Evolutionary conservation across 78 protist genomes (phyloP).

Genomic region (Isochrysis galbana): DNA sequence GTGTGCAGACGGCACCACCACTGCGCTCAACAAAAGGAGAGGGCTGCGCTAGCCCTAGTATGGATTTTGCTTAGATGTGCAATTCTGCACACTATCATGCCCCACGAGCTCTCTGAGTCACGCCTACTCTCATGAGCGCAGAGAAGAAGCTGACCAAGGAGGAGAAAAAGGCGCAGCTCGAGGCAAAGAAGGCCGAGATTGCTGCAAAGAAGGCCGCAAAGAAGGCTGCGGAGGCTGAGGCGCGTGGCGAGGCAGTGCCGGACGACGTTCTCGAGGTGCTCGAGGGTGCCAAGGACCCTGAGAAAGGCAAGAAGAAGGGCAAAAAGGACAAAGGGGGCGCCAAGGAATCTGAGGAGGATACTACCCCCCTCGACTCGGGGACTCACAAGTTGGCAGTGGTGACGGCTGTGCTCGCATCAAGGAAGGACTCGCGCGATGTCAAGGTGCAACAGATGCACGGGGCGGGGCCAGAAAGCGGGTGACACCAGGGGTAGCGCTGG

Average conservation of each 20-base stretch:
- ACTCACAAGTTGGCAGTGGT: background rate
- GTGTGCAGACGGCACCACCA: no score
- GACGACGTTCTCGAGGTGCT: background rate
- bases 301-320: background rate
- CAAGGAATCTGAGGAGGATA: background rate
- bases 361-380: background rate
- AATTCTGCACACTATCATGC: no score
- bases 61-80: no score
- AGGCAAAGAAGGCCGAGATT: background rate
- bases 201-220: background rate
- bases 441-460: background rate
- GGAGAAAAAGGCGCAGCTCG: background rate
- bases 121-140: no score
- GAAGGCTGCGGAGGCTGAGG: background rate
- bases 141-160: slow-evolving; percentile 11
- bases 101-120: no score
- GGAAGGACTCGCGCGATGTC: background rate
- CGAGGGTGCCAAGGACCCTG: no score
- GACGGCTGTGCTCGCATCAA: background rate
- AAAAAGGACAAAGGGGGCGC: background rate
- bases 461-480: no score
- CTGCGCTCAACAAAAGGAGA: no score
- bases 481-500: no score
- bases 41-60: no score
- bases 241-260: background rate